Percentiles rank a stretch among this genome's conserved stretches.
Conservation (phyloP, 768 basidiomycete genomes). For the Chlorophyllum brunneum region DNA sequence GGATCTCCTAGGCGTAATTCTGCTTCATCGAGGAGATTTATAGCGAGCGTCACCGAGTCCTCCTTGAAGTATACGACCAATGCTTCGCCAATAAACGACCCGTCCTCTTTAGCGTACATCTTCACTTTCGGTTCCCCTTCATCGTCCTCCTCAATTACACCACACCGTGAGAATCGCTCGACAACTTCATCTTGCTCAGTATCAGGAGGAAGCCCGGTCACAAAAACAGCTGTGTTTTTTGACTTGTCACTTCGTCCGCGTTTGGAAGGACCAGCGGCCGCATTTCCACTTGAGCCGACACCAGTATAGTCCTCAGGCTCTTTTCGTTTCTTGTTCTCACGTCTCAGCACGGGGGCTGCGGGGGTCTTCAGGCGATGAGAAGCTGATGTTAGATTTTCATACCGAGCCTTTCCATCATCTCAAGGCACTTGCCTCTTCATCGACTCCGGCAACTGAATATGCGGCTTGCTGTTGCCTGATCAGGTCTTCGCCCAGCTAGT, state of each 20-base stretch:
- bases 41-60: slow-evolving; percentile 84
- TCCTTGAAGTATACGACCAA: slow-evolving; percentile 97
- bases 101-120: slow-evolving; percentile 87
- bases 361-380: slow-evolving; percentile 54
- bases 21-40: slow-evolving; percentile 86
- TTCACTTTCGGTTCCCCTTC: slow-evolving; percentile 93
- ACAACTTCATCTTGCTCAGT: slow-evolving; percentile 70
- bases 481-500: slow-evolving; percentile 82
- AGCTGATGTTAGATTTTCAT: slow-evolving; percentile 14
- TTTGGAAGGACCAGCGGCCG: slow-evolving; percentile 55
- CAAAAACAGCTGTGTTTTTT: slow-evolving; percentile 91
- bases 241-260: slow-evolving; percentile 69
- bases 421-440: slow-evolving; percentile 72
- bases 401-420: slow-evolving; percentile 7
- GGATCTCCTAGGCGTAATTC: slow-evolving; percentile 83
- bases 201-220: slow-evolving; percentile 78
- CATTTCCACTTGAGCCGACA: slow-evolving; percentile 38
- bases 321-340: slow-evolving; percentile 76
- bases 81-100: slow-evolving; percentile 90
- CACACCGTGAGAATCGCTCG: slow-evolving; percentile 88
- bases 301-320: slow-evolving; percentile 65
- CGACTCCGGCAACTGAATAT: slow-evolving; percentile 89
- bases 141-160: slow-evolving; percentile 90
- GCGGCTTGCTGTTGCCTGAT: slow-evolving; percentile 91
- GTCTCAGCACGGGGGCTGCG: slow-evolving; percentile 81